Evolutionary conservation across 805 yeast genomes (phyloP), one percentile per base, ranked within the genome.

Genomic region (Pichia phayaonensis): DNA sequence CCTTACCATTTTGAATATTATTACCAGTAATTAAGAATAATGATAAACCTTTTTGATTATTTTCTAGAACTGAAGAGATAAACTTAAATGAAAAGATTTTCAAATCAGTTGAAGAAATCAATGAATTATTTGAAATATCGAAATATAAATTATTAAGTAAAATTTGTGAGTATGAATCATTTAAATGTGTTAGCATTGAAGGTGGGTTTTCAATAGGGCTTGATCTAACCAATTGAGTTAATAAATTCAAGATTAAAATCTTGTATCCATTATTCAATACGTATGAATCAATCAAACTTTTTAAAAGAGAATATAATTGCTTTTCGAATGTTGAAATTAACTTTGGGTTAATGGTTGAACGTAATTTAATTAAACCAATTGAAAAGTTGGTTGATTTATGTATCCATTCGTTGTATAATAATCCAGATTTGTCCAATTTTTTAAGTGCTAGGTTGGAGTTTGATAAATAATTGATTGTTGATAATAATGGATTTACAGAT

Each of bases 151-250:
- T 74, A n/a, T 73, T 71, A 11, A 87, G 69, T 27, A 92, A 71
- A 4, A 79, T 66, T 26, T 74, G 75, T 0, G 96, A 77, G 56
- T 79, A 75, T 20, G 74, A 71, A n/a, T 76, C 71, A 4, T 95
- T 94, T 48, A 92, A 68, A 62, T 88, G 88, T 0, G 97, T 86
- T 40, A 92, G 71, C 45, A 92, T 68, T 0, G 96, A 89, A 4
- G 96, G 95, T 34, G 83, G 77, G 26, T 78, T 81, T 5, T 69
- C 68, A 8, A 72, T 71, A 83, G 86, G 80, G 2, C 61, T 67
- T 0, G 81, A 81, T 42, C 71, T 72, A 1, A 86, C 80, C 41
- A 86, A 63, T 5, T 76, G 70, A 5, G 83, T 76, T 18, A 88
- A 64, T 38, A 89, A 61, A 40, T 74, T 75, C 34, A 87, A 65